Base-by-base conservation (phyloP, 78 protist species). In the Corallochytrium limacisporum region DNA sequence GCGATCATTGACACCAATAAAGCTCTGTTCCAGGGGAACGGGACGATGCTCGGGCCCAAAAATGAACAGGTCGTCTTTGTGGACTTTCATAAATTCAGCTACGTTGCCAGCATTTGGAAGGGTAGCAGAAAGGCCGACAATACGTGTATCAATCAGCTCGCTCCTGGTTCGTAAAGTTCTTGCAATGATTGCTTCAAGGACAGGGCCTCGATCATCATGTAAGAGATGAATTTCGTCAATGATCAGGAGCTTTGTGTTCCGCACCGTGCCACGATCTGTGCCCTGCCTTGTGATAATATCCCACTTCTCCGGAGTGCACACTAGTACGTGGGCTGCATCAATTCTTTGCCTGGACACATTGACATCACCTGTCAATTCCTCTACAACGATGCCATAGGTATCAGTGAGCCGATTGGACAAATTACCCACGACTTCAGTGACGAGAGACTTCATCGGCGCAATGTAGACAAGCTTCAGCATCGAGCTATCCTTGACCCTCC, bases 281-380 rank as follows among this genome's bases (percentile, higher is more conserved):
- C 75, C 35, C 55, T 95, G 93, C 47, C 99, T 76, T 12, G 99
- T 94, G 71, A 98, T 72, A 32, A 98, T 81, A 63, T 98, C 99
- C 99, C 98, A 96, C 85, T 98, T 98, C 79, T 98, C 99, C 13
- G 99, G 99, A 42, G 99, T 96, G 38, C 96, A 89, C 15, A 98
- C 88, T 28, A 95, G 22, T 44, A 54, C 43, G 54, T 94, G 95
- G 24, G 99, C 91, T 22, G 80, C 89, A 3, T 73, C 78, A 24
- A 98, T 69, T 65, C 94, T 91, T 46, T 48, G 62, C 72, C 74
- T 71, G 46, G 85, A 79, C 38, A 98, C 72, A 47, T 74, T 60
- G 47, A 49, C 46, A 66, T 98, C 99, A 26, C 99, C 99, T 4
- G 97, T 86, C 26, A 98, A 77, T 74, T 98, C 99, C 15, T 48